These are phyloP conservation scores for Gardenia jasminoides DNA, from an alignment of 257 asterid species.

Conservation along the genomic window DNA sequence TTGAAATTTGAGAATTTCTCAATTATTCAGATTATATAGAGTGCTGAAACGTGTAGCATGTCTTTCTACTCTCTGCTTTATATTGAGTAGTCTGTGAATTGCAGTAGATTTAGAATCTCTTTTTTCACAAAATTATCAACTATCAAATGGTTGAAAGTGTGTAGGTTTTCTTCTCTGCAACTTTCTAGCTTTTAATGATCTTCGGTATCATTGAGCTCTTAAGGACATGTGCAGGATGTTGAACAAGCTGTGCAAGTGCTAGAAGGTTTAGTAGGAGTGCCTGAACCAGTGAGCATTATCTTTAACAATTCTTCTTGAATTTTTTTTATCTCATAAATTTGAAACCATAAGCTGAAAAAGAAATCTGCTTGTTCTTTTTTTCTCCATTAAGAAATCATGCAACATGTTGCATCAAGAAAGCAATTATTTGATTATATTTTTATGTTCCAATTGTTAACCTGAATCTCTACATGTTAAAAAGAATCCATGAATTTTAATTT, in stretches of 20 bases:
- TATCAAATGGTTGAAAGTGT: background rate
- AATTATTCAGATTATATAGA: background rate
- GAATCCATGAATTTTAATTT: background rate
- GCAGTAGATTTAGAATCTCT: background rate
- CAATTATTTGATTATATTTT: background rate
- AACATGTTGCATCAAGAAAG: no score
- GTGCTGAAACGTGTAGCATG: background rate
- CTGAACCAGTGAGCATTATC: conserved; percentile 66
- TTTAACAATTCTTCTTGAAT: background rate
- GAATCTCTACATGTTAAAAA: background rate
- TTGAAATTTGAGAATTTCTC: no score
- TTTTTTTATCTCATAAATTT: background rate
- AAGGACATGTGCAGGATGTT: conserved; percentile 58
- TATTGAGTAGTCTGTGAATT: background rate
- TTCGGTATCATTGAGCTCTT: background rate
- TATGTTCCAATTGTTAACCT: background rate
- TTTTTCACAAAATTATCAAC: background rate
- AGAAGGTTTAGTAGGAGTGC: conserved; percentile 62
- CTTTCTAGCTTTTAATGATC: background rate
- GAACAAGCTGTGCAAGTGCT: conserved; percentile 69
- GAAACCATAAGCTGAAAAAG: background rate
- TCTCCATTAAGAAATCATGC: no score
- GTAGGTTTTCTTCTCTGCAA: background rate
- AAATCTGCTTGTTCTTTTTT: no score
- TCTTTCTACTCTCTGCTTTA: background rate